phyloP scores from a whole-genome alignment of 768 basidiomycete genomes.

The Suillus hirtellus region DNA sequence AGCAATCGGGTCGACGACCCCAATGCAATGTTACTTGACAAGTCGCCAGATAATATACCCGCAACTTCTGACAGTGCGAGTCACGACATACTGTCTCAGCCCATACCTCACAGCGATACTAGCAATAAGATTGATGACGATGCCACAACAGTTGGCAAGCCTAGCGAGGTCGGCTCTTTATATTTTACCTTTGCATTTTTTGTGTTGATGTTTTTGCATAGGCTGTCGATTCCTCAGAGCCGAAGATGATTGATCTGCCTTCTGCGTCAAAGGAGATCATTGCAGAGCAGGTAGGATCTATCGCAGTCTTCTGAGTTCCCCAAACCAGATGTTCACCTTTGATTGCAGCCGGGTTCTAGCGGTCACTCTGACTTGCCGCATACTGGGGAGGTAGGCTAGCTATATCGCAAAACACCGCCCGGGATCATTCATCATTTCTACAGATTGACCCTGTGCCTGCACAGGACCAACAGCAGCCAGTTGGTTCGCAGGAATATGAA shows the following conservation, averaged over 20 bases:
- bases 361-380: not conserved
- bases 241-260: not conserved
- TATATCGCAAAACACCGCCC: no score
- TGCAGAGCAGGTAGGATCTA: not conserved
- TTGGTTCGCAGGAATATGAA: constrained; percentile 46
- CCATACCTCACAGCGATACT: not conserved
- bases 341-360: not conserved
- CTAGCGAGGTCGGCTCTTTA: constrained; percentile 20
- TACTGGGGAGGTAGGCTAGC: not conserved
- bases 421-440: not conserved
- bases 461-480: constrained; percentile 24
- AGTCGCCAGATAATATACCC: not conserved
- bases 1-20: constrained; percentile 10
- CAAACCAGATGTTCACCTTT: not conserved
- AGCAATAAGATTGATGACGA: constrained; percentile 11
- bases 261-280: not conserved
- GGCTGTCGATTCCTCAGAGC: not conserved
- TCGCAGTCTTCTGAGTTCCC: not conserved
- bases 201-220: not conserved
- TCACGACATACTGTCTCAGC: constrained; percentile 2
- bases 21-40: not conserved
- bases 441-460: not conserved
- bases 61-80: not conserved
- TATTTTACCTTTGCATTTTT: not conserved
- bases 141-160: constrained; percentile 20